Conservation (phyloP, 371 early-diverging fungal genomes). For the Blakeslea trispora region DNA sequence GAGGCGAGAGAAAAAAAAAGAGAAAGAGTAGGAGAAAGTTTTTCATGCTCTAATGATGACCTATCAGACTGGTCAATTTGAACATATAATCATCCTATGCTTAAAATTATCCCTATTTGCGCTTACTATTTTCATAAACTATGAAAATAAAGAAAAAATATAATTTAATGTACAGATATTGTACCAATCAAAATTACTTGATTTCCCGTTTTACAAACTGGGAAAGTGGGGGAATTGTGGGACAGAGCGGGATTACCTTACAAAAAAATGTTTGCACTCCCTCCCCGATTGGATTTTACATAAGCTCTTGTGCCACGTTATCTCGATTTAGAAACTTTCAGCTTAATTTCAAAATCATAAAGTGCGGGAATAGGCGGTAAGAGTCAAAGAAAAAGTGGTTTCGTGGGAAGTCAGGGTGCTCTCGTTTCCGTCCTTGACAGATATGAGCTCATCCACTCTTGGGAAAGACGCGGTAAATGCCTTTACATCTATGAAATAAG, state of each 20-base stretch:
- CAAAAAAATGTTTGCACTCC: neutral
- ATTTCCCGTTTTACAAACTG: neutral
- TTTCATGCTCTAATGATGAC: too few species aligned
- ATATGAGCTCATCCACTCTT: neutral
- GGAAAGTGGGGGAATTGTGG: neutral
- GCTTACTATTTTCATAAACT: too few species aligned
- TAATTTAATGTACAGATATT: neutral
- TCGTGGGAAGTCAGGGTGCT: neutral
- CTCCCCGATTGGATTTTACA: neutral
- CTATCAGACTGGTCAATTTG: too few species aligned
- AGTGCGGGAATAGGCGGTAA: neutral
- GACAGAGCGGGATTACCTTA: neutral
- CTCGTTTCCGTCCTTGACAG: neutral
- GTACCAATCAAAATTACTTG: neutral
- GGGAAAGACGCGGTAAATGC: neutral
- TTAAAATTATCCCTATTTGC: too few species aligned
- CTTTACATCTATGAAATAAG: neutral
- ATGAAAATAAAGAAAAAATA: too few species aligned
- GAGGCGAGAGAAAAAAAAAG: too few species aligned
- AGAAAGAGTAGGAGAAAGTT: too few species aligned
- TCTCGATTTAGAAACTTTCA: neutral
- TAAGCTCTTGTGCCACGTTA: neutral
- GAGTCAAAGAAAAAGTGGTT: neutral
- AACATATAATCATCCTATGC: too few species aligned
- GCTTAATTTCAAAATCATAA: neutral